phyloP scores from a whole-genome alignment of 2,329 filamentous ascomycete genomes.

The Fonsecaea pugnacius region DNA sequence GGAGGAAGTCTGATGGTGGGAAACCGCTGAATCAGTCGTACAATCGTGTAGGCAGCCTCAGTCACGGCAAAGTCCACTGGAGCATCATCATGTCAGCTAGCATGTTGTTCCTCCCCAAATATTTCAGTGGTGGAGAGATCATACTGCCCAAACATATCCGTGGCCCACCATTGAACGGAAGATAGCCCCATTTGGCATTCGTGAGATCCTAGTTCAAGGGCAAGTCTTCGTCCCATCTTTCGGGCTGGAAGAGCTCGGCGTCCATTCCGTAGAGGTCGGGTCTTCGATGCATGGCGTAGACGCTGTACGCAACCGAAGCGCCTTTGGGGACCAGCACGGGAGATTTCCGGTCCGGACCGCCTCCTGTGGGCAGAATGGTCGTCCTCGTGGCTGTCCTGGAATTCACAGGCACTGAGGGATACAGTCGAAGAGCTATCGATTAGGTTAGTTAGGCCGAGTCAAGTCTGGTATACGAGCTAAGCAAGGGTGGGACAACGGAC shows the following conservation, averaged over 20 bases:
- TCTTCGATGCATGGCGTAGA: slow-evolving; percentile 57
- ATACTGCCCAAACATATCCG: slow-evolving; percentile 56
- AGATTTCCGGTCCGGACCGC: slow-evolving; percentile 51
- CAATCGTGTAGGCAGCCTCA: slow-evolving; percentile 58
- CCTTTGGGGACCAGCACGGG: slow-evolving; percentile 54
- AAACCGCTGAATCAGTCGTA: slow-evolving; percentile 45
- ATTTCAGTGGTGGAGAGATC: slow-evolving; percentile 39
- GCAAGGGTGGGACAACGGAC: slow-evolving; percentile 21
- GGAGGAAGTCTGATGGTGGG: slow-evolving; percentile 25
- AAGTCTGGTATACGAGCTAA: background rate
- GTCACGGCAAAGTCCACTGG: slow-evolving; percentile 61
- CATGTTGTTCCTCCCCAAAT: background rate
- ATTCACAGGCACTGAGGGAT: slow-evolving; percentile 79
- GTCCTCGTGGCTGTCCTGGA: slow-evolving; percentile 71
- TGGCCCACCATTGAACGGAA: slow-evolving; percentile 59
- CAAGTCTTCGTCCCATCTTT: slow-evolving; percentile 56
- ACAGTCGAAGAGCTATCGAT: slow-evolving; percentile 63
- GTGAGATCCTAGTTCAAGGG: slow-evolving; percentile 50
- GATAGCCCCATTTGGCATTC: slow-evolving; percentile 56
- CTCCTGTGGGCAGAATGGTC: slow-evolving; percentile 72
- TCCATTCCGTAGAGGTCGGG: slow-evolving; percentile 50
- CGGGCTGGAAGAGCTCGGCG: slow-evolving; percentile 52
- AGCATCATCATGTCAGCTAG: background rate
- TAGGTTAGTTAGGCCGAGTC: slow-evolving; percentile 62
- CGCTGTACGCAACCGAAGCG: slow-evolving; percentile 55